Evolutionary conservation across 805 yeast species (phyloP).

Genomic region (Peterozyma xylosa): DNA sequence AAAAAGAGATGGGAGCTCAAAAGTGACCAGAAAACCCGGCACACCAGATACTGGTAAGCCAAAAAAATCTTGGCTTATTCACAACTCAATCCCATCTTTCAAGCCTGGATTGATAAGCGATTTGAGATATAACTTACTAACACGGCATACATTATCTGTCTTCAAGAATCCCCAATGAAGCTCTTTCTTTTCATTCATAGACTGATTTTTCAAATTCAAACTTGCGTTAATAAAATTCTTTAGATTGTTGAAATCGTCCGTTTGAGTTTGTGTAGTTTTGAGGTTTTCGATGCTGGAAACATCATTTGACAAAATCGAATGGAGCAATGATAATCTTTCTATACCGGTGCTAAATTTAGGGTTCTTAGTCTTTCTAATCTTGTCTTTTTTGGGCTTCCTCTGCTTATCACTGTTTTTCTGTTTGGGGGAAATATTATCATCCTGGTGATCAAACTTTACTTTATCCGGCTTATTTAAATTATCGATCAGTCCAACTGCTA

Average conservation of each 20-base stretch:
- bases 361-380: not conserved
- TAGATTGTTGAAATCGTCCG: not conserved
- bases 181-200: not conserved
- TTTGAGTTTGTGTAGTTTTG: not conserved
- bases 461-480: too few species aligned
- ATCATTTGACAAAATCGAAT: not conserved
- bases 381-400: not conserved
- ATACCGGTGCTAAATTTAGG: not conserved
- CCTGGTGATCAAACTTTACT: too few species aligned
- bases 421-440: too few species aligned
- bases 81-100: constrained; percentile 1
- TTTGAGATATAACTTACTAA: constrained; percentile 2
- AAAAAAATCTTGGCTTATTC: too few species aligned
- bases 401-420: too few species aligned
- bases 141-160: not conserved
- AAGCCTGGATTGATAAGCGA: constrained; percentile 4
- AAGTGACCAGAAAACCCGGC: too few species aligned
- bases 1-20: too few species aligned
- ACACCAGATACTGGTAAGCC: not conserved
- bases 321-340: not conserved
- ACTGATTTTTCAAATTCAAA: not conserved
- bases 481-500: too few species aligned
- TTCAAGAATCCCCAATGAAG: not conserved
- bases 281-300: too few species aligned
- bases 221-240: not conserved